A percentile compares a stretch with the other conserved stretches of the same genome.
These are phyloP conservation scores for Tetracladium marchalianum DNA, from an alignment of 495 filamentous ascomycete species.

Conservation along the genomic window DNA sequence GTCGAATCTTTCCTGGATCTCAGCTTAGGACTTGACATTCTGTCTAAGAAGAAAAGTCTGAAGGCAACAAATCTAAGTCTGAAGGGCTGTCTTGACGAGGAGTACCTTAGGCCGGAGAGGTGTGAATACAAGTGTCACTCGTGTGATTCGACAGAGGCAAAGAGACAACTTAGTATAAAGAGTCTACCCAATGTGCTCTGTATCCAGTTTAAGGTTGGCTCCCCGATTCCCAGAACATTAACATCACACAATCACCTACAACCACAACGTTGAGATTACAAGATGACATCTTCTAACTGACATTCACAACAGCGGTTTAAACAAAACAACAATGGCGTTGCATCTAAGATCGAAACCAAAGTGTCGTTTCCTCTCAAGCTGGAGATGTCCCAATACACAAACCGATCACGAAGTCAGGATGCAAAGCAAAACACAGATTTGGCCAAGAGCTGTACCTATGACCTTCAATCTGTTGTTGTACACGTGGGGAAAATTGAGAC, in stretches of 20 bases:
- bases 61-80: slow-evolving; percentile 44
- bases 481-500: slow-evolving; percentile 83
- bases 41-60: slow-evolving; percentile 36
- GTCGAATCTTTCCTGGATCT: slow-evolving; percentile 82
- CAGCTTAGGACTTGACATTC: slow-evolving; percentile 64
- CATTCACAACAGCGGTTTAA: slow-evolving; percentile 57
- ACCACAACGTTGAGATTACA: neutral
- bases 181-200: slow-evolving; percentile 76
- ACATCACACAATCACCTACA: neutral
- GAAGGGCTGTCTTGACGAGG: slow-evolving; percentile 65
- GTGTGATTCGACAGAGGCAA: slow-evolving; percentile 65
- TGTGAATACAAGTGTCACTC: slow-evolving; percentile 73
- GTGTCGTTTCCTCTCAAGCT: slow-evolving; percentile 78
- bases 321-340: slow-evolving; percentile 44
- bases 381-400: slow-evolving; percentile 82
- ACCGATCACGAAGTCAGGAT: slow-evolving; percentile 36
- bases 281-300: neutral
- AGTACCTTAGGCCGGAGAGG: slow-evolving; percentile 68
- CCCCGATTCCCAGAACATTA: neutral
- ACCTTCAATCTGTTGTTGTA: slow-evolving; percentile 74
- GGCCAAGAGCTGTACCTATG: slow-evolving; percentile 55
- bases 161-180: slow-evolving; percentile 70
- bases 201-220: slow-evolving; percentile 76
- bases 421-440: slow-evolving; percentile 35
- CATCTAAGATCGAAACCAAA: slow-evolving; percentile 69